Conservation (phyloP, 2,329 filamentous ascomycete genomes). For the Gyromitra esculenta region DNA sequence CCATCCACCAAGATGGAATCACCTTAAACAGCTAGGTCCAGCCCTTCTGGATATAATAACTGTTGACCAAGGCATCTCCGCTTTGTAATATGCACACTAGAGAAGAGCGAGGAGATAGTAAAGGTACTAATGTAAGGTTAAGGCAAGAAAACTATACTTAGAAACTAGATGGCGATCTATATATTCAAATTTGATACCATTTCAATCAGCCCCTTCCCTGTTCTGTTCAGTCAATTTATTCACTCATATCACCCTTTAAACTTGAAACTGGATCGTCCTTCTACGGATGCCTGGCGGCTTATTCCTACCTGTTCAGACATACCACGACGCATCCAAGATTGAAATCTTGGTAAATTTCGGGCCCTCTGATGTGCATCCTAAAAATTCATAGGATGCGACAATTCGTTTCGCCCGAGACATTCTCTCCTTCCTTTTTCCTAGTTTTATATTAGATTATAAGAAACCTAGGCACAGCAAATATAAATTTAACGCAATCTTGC, state of each 20-base stretch:
- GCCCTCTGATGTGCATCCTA: constrained; percentile 52
- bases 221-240: background rate
- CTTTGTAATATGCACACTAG: constrained; percentile 77
- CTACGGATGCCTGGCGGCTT: constrained; percentile 49
- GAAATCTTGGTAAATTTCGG: constrained; percentile 48
- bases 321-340: constrained; percentile 52
- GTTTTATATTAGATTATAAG: background rate
- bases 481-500: background rate
- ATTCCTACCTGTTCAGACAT: constrained; percentile 48
- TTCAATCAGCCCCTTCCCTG: constrained; percentile 11
- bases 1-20: constrained; percentile 60
- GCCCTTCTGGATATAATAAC: constrained; percentile 79
- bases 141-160: constrained; percentile 69
- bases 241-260: background rate
- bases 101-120: constrained; percentile 72
- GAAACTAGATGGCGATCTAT: constrained; percentile 26
- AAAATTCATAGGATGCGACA: constrained; percentile 44
- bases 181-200: constrained; percentile 34
- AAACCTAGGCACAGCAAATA: background rate
- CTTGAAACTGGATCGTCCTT: constrained; percentile 40
- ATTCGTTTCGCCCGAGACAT: constrained; percentile 54
- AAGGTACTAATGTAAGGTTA: constrained; percentile 77
- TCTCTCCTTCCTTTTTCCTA: background rate
- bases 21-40: constrained; percentile 73
- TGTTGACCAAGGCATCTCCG: constrained; percentile 83